Base-by-base conservation (phyloP, 441 rosid genomes). In the Corymbia citriodora region DNA sequence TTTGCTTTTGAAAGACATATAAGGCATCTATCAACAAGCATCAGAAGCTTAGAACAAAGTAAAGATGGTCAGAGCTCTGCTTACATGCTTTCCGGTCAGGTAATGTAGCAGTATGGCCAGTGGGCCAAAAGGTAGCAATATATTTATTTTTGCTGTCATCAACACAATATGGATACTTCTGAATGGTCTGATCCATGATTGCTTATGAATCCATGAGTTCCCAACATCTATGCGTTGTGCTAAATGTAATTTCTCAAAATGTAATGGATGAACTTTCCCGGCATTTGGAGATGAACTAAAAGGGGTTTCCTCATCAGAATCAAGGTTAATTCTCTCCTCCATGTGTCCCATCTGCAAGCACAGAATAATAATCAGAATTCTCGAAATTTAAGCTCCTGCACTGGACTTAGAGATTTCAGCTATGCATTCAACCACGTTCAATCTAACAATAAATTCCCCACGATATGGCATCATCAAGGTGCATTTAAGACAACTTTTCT, bases 281-380 rank as follows among this genome's bases (percentile, higher is more conserved):
- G 83, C 50, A 14, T 89, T 68, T 15, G 95, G 92, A 29, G 95
- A 91, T 89, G 95, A 90, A 88, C 91, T 92, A 29, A 94, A 94
- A 59, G 92, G 94, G 63, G 91, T 91, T 89, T 90, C 94, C 87
- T 93, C 93, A 49, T 91, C 92, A 55, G 94, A 93, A 88, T 93
- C 93, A 59, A 93, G 90, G 53, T 92, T 93, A 19, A 88, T 57
- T 91, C 91, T 92, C 88, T 92, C 93, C 48, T 91, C 95, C 53
- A 90, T 18, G 31, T 90, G 90, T 33, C 91, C 92, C 94, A 94
- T 93, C 95, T 93, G 89, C 89, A 88, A 57, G 70, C 81, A 88
- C 53, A 88, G 68, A 89, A 79, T 79, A 79, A 79, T 79, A 10
- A 79, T 45, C 52, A 45, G 85, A 79, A 45, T 45, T 79, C 85